These are phyloP conservation scores for Cladosporium sphaerospermum DNA, from an alignment of 2,329 filamentous ascomycete species.

Conservation along the genomic window DNA sequence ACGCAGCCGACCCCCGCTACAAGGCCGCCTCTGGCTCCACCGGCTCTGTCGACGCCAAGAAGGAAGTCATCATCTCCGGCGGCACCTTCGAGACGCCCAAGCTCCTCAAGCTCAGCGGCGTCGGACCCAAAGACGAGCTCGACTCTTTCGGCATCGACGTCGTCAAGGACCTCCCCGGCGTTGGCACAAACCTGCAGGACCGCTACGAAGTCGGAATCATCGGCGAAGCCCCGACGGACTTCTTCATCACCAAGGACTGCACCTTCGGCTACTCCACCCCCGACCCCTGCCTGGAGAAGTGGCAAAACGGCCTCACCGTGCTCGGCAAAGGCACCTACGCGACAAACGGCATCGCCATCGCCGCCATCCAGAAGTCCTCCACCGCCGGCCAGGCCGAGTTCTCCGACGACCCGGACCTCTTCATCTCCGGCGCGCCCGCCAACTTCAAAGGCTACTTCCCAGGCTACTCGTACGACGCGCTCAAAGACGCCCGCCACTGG, in stretches of 20 bases:
- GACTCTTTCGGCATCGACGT: conserved; percentile 48
- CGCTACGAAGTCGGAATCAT: conserved; percentile 51
- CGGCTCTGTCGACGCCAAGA: conserved; percentile 30
- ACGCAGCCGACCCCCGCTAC: conserved; percentile 34
- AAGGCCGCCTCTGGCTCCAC: conserved; percentile 29
- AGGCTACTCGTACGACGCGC: conserved; percentile 42
- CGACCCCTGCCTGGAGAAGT: conserved; percentile 41
- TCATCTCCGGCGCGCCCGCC: conserved; percentile 49
- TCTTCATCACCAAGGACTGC: conserved; percentile 35
- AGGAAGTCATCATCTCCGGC: conserved; percentile 36
- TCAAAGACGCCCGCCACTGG: conserved; percentile 39
- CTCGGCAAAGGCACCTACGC: conserved; percentile 39
- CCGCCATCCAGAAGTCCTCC: conserved; percentile 36
- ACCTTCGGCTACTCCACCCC: conserved; percentile 26
- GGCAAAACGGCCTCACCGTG: conserved; percentile 30
- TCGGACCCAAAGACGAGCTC: conserved; percentile 52
- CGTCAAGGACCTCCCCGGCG: conserved; percentile 52
- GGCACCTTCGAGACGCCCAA: conserved; percentile 37
- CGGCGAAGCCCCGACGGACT: conserved; percentile 35
- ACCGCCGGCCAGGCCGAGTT: conserved; percentile 39
- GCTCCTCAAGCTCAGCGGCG: conserved; percentile 52
- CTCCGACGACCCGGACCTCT: conserved; percentile 43
- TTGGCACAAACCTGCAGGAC: conserved; percentile 57
- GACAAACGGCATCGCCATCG: conserved; percentile 49
- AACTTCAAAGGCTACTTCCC: conserved; percentile 51